Evolutionary conservation across 805 yeast genomes (phyloP), one percentile per base, ranked within the genome.

Genomic region (Wickerhamomyces bovis): DNA sequence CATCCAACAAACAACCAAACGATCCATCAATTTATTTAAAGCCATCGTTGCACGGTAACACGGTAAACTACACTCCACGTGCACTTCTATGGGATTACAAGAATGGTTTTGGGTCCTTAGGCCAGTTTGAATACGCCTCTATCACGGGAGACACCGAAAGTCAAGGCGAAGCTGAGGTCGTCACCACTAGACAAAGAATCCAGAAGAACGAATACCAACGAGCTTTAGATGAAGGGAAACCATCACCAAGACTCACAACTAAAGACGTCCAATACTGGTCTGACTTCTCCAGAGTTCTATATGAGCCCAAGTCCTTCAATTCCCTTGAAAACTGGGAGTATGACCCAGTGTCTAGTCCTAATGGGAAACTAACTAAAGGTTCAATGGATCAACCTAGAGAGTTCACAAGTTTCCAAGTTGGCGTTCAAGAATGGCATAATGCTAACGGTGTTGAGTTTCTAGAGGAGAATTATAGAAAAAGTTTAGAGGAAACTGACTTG

Each of bases 31-130:
- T 81, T 4, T 72, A 73, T 49, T 71, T 81, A 51, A 66, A 70
- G 36, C 67, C 76, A 6, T 72, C 72, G 1, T 53, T 67, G 1
- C 47, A 52, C 3, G 51, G 70, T 39, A 63, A 71, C 9, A 64
- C 77, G 0, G 75, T 76, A 0, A 76, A 80, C n/a, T 88, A 80
- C 60, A 72, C 83, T n/a, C 98, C 99, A 1, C 67, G 98, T 46
- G 78, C 86, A 0, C 56, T 89, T 31, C 56, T 89, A n/a, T 88
- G 90, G 83, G 98, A 94, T 51, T 75, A 81, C 41, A 69, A 73
- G 19, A 83, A 85, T 42, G 96, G 96, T 0, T 77, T 73, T 57
- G 97, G 97, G 0, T 68, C 88, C 0, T 63, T 87, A 40, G 75
- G 78, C 2, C 72, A 71, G 47, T 74, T 65, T 57, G 84, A 80